Evolutionary conservation across 352 stramenopile species (phyloP).

Genomic region (Pythium insidiosum): DNA sequence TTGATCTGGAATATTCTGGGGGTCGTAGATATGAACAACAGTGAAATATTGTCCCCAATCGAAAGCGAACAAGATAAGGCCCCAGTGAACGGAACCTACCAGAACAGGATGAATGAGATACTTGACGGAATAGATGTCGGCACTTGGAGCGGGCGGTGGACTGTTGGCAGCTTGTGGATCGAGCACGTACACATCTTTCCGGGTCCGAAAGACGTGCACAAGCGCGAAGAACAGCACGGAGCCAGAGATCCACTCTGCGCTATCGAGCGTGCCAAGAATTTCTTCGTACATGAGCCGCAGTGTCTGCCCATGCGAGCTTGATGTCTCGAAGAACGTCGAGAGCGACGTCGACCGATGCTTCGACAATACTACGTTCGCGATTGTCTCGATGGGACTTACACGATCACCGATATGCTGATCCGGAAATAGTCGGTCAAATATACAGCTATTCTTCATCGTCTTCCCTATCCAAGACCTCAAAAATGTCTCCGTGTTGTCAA

Average conservation of each 20-base stretch:
- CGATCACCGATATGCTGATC: not conserved
- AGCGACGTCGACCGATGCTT: not conserved
- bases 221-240: not conserved
- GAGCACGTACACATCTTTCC: not conserved
- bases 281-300: not conserved
- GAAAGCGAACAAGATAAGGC: constrained; percentile 1
- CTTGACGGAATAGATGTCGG: not conserved
- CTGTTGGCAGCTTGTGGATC: not conserved
- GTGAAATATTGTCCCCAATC: not conserved
- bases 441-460: not conserved
- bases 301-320: not conserved
- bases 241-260: not conserved
- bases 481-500: not conserved
- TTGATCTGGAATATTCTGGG: not conserved
- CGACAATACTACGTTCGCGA: not conserved
- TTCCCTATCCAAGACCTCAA: not conserved
- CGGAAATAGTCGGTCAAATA: not conserved
- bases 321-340: not conserved
- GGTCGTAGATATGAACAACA: not conserved
- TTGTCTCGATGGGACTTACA: not conserved
- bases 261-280: not conserved
- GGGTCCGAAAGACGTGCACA: not conserved
- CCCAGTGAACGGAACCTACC: not conserved
- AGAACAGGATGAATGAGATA: not conserved
- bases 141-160: not conserved